Base-by-base conservation (phyloP, 2,329 filamentous ascomycete genomes). In the Fusarium algeriense region DNA sequence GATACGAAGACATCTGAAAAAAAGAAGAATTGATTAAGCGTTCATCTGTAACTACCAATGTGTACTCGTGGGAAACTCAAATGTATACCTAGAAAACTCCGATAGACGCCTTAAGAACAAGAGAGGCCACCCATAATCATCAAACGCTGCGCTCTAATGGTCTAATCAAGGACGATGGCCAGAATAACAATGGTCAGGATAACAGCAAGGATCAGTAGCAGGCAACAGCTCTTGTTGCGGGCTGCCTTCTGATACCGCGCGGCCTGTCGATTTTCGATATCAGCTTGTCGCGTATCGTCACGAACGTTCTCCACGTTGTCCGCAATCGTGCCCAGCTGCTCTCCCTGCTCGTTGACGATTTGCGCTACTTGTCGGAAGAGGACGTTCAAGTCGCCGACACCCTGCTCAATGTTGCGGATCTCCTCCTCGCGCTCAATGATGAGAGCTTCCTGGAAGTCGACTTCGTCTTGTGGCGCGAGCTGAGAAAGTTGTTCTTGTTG, bases 291-390 rank as follows among this genome's bases (percentile, higher is more conserved):
- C 15, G 94, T 97, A 78, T 97, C 92, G 64, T 92, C 90, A 67
- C 92, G 88, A 48, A 95, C 93, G 69, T 91, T 91, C 80, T 96
- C 90, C 10, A 98, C 93, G 75, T 98, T 98, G 75, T 93, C 91
- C 69, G 90, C 91, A 76, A 99, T 97, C 20, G 93, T 93, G 78
- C 95, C 92, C 34, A 99, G 85, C 81, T 93, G 90, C 75, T 94
- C 93, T 54, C 96, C 96, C 83, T 99, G 96, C 83, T 98, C 95
- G 67, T 90, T 90, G 54, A 99, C 95, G 81, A 99, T 98, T 81
- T 97, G 94, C 49, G 95, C 96, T n/a, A 99, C 94, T 84, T 99
- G 95, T 70, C 95, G 89, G 86, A 99, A 99, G 45, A 99, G 87
- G 78, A 98, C 96, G 77, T 99, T 99, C 69, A 99, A 85, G 78